Conservation (phyloP, 1,139 yeast genomes). For the Trichomonascaceae sp. region DNA sequence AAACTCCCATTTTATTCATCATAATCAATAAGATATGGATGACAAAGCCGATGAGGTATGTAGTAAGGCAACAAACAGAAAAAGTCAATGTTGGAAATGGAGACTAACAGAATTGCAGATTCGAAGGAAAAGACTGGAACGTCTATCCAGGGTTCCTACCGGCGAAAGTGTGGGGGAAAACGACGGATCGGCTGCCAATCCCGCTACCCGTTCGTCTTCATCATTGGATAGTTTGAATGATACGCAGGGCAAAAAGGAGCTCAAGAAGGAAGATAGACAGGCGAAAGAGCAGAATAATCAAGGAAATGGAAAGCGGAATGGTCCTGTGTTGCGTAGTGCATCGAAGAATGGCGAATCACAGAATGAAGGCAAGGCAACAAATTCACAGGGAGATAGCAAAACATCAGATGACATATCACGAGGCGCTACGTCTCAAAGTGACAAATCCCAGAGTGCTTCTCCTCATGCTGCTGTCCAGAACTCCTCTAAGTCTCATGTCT, state of each 20-base stretch:
- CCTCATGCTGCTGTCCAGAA: too few species aligned
- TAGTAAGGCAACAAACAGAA: constrained; percentile 17
- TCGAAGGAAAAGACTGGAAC: constrained; percentile 27
- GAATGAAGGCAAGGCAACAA: background rate
- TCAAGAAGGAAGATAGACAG: background rate
- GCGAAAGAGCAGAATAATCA: background rate
- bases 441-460: background rate
- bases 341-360: background rate
- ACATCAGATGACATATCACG: background rate
- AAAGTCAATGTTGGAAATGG: constrained; percentile 16
- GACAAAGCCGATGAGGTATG: constrained; percentile 8
- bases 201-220: background rate
- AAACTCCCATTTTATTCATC: background rate
- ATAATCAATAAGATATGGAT: background rate
- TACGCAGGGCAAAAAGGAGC: background rate
- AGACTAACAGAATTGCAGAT: constrained; percentile 17
- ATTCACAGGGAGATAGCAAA: constrained; percentile 1
- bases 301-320: background rate
- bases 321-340: background rate
- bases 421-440: background rate
- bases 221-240: background rate
- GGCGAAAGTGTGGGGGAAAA: background rate
- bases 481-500: background rate
- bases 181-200: background rate
- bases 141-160: constrained; percentile 11